These are phyloP conservation scores for Moringa oleifera DNA, from an alignment of 345 rosid species.

Conservation along the genomic window DNA sequence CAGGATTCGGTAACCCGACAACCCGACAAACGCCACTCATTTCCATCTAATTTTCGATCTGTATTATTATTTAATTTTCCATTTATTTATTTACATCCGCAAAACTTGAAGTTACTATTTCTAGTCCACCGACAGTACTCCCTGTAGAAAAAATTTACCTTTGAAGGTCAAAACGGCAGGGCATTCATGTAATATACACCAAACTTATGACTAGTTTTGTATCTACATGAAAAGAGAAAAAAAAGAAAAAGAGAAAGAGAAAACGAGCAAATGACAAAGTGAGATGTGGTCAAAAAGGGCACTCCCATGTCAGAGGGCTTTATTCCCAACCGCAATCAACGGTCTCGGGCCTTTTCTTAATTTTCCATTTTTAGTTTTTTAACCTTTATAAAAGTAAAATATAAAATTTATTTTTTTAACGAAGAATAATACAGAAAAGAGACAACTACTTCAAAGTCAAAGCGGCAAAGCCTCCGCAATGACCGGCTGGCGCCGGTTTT, in stretches of 20 bases:
- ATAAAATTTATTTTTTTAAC: not conserved
- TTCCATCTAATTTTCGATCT: constrained; percentile 13
- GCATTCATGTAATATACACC: not conserved
- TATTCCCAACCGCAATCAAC: constrained; percentile 97
- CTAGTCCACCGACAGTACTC: constrained; percentile 43
- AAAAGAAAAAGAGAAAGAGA: constrained; percentile 15
- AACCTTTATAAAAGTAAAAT: not conserved
- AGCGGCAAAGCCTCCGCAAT: constrained; percentile 43
- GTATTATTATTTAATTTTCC: constrained; percentile 1
- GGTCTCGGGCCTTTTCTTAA: constrained; percentile 48
- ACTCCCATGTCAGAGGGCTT: constrained; percentile 52
- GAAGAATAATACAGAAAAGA: too few species aligned
- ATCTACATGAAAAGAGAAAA: not conserved
- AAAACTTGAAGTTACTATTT: too few species aligned
- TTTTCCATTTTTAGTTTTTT: constrained; percentile 1
- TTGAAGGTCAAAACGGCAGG: not conserved
- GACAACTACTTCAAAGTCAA: constrained; percentile 26
- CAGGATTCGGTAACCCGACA: constrained; percentile 33
- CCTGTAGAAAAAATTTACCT: not conserved
- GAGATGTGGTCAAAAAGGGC: constrained; percentile 48
- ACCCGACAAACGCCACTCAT: constrained; percentile 23
- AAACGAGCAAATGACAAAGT: too few species aligned
- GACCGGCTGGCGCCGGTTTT: constrained; percentile 52
- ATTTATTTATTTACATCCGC: too few species aligned
- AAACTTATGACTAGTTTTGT: not conserved